phyloP scores from a whole-genome alignment of 352 stramenopile genomes.

The Thalassiosira hispida region DNA sequence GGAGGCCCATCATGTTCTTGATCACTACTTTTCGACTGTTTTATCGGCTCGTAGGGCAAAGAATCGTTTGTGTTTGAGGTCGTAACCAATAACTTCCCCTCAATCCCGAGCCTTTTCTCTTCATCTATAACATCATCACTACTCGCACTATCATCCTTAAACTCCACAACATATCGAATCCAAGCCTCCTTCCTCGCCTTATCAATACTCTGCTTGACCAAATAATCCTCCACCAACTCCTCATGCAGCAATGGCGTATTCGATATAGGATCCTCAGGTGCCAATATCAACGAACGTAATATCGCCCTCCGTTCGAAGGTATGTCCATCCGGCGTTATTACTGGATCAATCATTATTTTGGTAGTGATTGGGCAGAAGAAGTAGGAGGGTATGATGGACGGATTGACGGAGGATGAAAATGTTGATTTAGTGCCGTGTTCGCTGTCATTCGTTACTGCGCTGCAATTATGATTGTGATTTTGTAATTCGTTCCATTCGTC shows the following conservation, averaged over 20 bases:
- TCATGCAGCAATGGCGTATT: conserved; percentile 20
- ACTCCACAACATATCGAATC: conserved; percentile 46
- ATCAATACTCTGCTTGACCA: conserved; percentile 46
- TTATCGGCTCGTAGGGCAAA: not conserved
- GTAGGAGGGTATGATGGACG: conserved; percentile 43
- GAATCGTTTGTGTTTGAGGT: not conserved
- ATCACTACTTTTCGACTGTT: not conserved
- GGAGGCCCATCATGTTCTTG: not conserved
- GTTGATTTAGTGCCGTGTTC: not conserved
- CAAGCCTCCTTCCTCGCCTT: conserved; percentile 51
- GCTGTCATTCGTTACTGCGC: not conserved
- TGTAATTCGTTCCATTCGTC: conserved; percentile 30
- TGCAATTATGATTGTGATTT: not conserved
- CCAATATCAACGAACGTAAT: conserved; percentile 37
- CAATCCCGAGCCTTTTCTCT: too few relatives aligned
- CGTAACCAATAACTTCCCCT: not conserved
- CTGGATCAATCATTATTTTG: conserved; percentile 65
- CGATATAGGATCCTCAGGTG: conserved; percentile 27
- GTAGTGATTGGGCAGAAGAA: conserved; percentile 66
- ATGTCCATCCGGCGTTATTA: conserved; percentile 59
- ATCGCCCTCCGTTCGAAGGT: conserved; percentile 65
- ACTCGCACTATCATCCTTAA: conserved; percentile 22
- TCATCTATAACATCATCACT: too few relatives aligned
- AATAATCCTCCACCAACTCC: conserved; percentile 35
- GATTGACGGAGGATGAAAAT: conserved; percentile 18